Evolutionary conservation across 164 flowering plant genomes (phyloP), one percentile per base, ranked within the genome.

Genomic region (Protea cynaroides): DNA sequence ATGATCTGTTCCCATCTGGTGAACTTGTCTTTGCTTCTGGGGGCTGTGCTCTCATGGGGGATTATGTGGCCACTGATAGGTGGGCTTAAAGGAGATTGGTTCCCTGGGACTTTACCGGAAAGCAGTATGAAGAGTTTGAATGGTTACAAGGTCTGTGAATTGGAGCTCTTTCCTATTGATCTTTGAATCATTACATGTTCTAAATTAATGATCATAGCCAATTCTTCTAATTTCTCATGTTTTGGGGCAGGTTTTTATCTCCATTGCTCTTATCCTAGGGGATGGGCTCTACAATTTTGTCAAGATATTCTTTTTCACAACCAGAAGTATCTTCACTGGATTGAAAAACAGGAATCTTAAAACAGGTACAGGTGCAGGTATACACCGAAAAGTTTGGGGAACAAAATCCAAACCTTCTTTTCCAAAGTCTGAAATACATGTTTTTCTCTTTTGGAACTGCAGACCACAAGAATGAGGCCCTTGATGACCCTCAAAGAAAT

Each of bases 31-130:
- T 67, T 90, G 79, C 94, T 93, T 61, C 64, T 89, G 22, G 98
- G 98, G 1, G 94, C 96, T 2, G 85, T 89, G 63, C 76, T 93
- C 21, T 93, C 97, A 25, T 91, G 90, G 89, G 97, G 96, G 22
- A 19, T 90, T 12, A 89, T 94, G 98, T 94, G 98, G 98, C 97
- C 98, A 18, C 68, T 94, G 34, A 86, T 94, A 12, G 58, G 63
- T 17, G 77, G 74, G 0, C 80, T 61, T 1, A 86, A 92, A 72
- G 97, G 93, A 56, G 69, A 79, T 8, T 92, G 98, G 98, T 92
- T 70, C 67, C 84, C 89, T 29, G 69, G 24, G 47, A 63, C 64
- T 65, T 18, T 86, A 61, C 56, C 83, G 8, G 81, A 86, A 74
- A 84, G 80, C 75, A 92, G 92, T 67, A 90, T 92, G 96, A 86